A percentile compares a stretch with the other conserved stretches of the same genome.
phyloP scores from a whole-genome alignment of 176 grass and related monocot genomes.

The Carex littledalei region DNA sequence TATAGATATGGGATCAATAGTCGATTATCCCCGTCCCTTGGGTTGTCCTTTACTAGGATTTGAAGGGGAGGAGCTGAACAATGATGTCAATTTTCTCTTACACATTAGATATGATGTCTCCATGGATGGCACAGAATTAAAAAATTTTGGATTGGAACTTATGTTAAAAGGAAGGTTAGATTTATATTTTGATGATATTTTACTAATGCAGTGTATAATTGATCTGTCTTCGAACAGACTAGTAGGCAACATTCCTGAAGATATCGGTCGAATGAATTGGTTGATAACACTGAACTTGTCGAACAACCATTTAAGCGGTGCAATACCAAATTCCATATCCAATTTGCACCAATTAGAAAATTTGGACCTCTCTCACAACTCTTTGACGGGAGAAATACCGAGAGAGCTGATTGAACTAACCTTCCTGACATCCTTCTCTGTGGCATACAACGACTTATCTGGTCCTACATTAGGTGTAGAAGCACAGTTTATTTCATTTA shows the following conservation, averaged over 20 bases:
- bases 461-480: slow-evolving; percentile 18
- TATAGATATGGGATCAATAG: not conserved
- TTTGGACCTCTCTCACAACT: slow-evolving; percentile 29
- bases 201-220: no score
- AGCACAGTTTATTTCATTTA: slow-evolving; percentile 17
- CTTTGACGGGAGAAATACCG: not conserved
- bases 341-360: slow-evolving; percentile 12
- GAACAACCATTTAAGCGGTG: slow-evolving; percentile 7
- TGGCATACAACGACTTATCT: slow-evolving; percentile 31
- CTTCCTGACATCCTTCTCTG: not conserved
- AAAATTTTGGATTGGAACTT: no score
- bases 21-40: no score
- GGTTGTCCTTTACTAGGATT: no score
- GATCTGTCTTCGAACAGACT: no score
- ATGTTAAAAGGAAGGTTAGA: no score
- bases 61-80: no score
- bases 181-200: no score
- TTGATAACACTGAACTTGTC: slow-evolving; percentile 27
- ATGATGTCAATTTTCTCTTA: no score
- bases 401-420: not conserved
- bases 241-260: not conserved
- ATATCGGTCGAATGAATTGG: slow-evolving; percentile 9
- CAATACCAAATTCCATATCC: slow-evolving; percentile 12
- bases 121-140: no score
- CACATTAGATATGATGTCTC: no score